Base-by-base conservation (phyloP, 495 filamentous ascomycete species). In the Penicillium antarcticum region DNA sequence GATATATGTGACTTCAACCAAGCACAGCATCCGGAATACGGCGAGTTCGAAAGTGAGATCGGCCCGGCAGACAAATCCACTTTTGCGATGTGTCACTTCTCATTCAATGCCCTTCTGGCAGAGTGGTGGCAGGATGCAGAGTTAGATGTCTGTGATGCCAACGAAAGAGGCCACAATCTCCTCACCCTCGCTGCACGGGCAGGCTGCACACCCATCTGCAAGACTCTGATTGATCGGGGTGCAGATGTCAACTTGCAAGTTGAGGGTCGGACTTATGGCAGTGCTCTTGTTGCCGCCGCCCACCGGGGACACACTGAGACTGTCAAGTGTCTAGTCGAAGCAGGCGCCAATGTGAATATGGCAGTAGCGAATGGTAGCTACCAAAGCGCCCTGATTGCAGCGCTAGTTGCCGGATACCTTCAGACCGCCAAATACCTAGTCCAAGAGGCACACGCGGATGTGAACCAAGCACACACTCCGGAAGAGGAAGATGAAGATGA, bases 331-430 rank as follows among this genome's bases (percentile, higher is more conserved):
- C 49, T 69, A 14, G 32, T 66, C 2, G 51, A 65, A 24, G 52
- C 41, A 29, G 66, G 66, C 7, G 64, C 66, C 11, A 53, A 69
- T 59, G 48, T 63, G 8, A 66, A 68, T 48, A 51, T 54, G 45
- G 21, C 4, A 10, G 24, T 56, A 24, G 35, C 54, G 9, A 26
- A 46, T 18, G 56, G 62, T 19, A 41, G 9, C 38, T 43, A 54
- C 19, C 45, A 40, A 13, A 55, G 18, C 31, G 55, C 59, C 10
- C 51, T 63, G 23, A 53, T 48, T 24, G 54, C 55, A 40, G 63
- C 58, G 26, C 42, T 55, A 11, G 23, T 42, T 16, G 16, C 37
- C 7, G 49, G 42, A 37, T 21, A 54, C 23, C 36, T 53, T 37
- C 50, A 61, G 10, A 42, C 57, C 39, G 51, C 60, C 23, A 53